Evolutionary conservation across 495 filamentous ascomycete genomes (phyloP), one percentile per base, ranked within the genome.

Genomic region (Monascus purpureus): DNA sequence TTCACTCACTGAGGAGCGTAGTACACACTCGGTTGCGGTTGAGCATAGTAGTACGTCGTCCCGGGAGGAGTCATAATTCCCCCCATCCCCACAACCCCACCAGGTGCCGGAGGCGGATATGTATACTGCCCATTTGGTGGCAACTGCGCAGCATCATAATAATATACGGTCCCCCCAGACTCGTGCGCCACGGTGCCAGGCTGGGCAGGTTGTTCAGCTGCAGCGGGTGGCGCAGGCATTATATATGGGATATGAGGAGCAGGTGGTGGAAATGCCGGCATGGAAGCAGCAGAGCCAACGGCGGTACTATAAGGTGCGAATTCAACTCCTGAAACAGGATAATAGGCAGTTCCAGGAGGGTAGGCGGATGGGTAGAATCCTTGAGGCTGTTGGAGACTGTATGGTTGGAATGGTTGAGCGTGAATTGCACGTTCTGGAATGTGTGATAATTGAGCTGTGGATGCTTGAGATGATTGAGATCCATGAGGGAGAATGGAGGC

Each of bases 391-490:
- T 67, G 56, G 31, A 72, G 81, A 19, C 62, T 58, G 28, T 75
- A 77, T 11, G 84, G 86, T 41, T 94, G 88, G 61, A 94, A 96
- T 6, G 88, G 76, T 29, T 79, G 79, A 14, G 92, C 90, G 43
- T 96, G 85, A 25, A 95, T 82, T 9, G 85, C 84, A 33, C 83
- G 80, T 52, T 96, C 90, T 6, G 90, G 90, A 33, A 97, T 92
- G 34, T 94, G 86, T 1, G 87, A 90, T 18, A 93, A 68, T 1
- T 90, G 88, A 8, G 90, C 95, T n/a, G 75, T 78, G 13, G 85
- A 80, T 17, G 74, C 52, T 40, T 92, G 84, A 33, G 75, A 77
- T 14, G 81, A 70, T 45, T 77, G 81, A n/a, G 82, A 73, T 24
- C 61, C 63, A 42, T 87, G 83, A 1, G 67, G 55, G 45, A 65